Conservation (phyloP, 208 protist species). For the Trypanosoma melophagium region DNA sequence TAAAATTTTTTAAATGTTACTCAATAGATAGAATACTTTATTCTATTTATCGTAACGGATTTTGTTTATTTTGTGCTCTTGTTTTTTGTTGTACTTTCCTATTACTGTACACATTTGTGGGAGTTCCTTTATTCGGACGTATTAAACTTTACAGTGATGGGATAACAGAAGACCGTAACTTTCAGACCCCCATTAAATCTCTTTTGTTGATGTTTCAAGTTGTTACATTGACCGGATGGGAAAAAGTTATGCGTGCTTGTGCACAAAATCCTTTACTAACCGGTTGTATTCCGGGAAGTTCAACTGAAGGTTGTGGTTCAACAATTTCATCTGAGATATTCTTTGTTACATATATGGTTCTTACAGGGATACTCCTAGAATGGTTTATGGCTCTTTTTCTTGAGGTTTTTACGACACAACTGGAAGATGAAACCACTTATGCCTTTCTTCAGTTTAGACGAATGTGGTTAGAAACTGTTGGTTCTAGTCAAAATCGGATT, state of each 20-base stretch:
- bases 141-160: conserved; percentile 29
- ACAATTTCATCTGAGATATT: conserved; percentile 23
- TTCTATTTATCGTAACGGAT: conserved; percentile 16
- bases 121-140: conserved; percentile 45
- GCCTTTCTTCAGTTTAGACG: conserved; percentile 32
- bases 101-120: conserved; percentile 55
- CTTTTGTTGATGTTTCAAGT: conserved; percentile 57
- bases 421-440: conserved; percentile 29
- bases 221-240: conserved; percentile 56
- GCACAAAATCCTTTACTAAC: conserved; percentile 12
- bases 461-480: conserved; percentile 28
- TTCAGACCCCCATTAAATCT: conserved; percentile 47
- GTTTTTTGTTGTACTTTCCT: conserved; percentile 37
- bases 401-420: conserved; percentile 20
- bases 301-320: conserved; percentile 3
- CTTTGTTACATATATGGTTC: conserved; percentile 24
- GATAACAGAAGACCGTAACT: conserved; percentile 58
- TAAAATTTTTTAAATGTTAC: conserved; percentile 37
- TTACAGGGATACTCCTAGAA: conserved; percentile 24
- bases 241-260: conserved; percentile 26
- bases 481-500: conserved; percentile 3
- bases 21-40: conserved; percentile 32
- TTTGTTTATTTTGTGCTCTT: conserved; percentile 30
- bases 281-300: not conserved
- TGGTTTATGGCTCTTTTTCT: conserved; percentile 30